Percentiles rank a stretch among this genome's conserved stretches.
These are phyloP conservation scores for Aegilops umbellulata DNA, from an alignment of 176 grass and related monocot genomes.

Conservation along the genomic window DNA sequence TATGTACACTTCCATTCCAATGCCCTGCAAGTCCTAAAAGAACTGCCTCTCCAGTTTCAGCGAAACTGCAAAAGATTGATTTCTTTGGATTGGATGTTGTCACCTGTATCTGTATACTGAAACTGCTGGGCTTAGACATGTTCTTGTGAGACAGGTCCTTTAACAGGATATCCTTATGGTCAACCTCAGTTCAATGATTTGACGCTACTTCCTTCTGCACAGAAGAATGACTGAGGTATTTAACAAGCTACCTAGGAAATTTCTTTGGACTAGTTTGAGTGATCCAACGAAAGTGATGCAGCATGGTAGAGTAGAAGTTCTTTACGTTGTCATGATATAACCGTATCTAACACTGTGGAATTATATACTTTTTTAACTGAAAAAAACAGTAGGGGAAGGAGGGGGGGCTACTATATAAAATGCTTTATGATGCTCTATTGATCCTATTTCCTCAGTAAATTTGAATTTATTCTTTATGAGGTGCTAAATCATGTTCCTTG, in stretches of 20 bases:
- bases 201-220: neutral
- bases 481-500: neutral
- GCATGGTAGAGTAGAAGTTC: neutral
- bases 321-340: neutral
- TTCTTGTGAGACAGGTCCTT: neutral
- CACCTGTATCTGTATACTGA: neutral
- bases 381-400: neutral
- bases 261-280: conserved; percentile 1
- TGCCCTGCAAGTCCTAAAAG: neutral
- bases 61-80: conserved; percentile 8
- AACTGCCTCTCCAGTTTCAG: conserved; percentile 1
- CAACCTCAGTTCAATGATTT: conserved; percentile 24
- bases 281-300: conserved; percentile 1
- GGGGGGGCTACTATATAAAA: neutral
- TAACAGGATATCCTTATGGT: conserved; percentile 3
- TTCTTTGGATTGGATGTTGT: neutral
- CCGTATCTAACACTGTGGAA: neutral
- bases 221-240: conserved; percentile 5
- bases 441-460: neutral
- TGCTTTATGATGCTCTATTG: neutral
- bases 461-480: conserved; percentile 9
- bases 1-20: neutral
- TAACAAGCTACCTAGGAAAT: neutral
- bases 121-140: conserved; percentile 23
- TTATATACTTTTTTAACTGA: neutral